Percentiles rank a stretch among this genome's conserved stretches.
phyloP scores from a whole-genome alignment of 1,284 basidiomycete genomes.

The Sutorius eximius region DNA sequence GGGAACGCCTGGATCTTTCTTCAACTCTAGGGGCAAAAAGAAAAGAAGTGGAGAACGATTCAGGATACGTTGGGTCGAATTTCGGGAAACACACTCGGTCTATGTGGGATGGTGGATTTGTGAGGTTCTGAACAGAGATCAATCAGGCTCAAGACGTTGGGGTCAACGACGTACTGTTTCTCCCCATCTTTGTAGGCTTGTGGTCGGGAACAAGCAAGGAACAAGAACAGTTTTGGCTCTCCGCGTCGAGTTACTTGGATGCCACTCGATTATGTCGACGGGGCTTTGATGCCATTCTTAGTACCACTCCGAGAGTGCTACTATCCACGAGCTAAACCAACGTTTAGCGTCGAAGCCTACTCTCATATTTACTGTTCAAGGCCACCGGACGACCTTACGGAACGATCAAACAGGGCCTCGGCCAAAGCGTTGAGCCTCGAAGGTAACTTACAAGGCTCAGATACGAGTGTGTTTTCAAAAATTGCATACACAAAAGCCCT shows the following conservation, averaged over 20 bases:
- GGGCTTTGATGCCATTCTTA: neutral
- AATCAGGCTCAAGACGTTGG: constrained; percentile 3
- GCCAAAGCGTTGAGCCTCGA: too few species aligned
- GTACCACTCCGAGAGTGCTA: too few species aligned
- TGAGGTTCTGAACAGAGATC: constrained; percentile 38
- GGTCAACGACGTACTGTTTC: constrained; percentile 48
- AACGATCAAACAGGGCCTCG: too few species aligned
- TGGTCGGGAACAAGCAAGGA: neutral
- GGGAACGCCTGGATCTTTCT: constrained; percentile 82
- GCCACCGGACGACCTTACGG: too few species aligned
- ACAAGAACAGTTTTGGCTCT: constrained; percentile 6
- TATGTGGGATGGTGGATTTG: constrained; percentile 50
- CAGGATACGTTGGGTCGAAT: neutral
- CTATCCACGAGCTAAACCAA: too few species aligned
- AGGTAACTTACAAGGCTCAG: too few species aligned
- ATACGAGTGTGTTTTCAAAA: neutral
- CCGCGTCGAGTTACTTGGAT: neutral
- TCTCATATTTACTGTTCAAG: too few species aligned
- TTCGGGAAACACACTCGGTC: constrained; percentile 47
- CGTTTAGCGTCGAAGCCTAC: too few species aligned
- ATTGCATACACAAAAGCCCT: neutral
- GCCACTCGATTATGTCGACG: neutral
- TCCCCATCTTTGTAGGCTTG: constrained; percentile 43
- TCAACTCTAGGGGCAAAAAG: constrained; percentile 53
- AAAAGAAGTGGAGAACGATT: neutral